Percentiles rank a stretch among this genome's conserved stretches.
These are phyloP conservation scores for Malassezia cuniculi DNA, from an alignment of 1,284 basidiomycete genomes.

Conservation along the genomic window DNA sequence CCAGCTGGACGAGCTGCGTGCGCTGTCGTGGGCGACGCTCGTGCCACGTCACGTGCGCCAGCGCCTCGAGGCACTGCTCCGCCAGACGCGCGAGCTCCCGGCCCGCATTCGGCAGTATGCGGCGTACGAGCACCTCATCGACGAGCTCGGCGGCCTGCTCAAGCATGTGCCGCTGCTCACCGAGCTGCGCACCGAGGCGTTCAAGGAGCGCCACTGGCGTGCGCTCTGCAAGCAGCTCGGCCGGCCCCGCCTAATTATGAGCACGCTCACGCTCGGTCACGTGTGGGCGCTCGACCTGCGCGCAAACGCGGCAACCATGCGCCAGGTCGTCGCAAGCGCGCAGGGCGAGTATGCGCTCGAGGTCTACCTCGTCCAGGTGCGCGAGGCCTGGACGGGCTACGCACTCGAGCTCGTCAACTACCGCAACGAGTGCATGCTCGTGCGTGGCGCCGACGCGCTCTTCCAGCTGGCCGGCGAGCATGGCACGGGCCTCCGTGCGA, in stretches of 20 bases:
- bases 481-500: slow-evolving; percentile 82
- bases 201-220: slow-evolving; percentile 97
- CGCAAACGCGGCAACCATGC: slow-evolving; percentile 77
- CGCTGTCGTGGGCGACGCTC: slow-evolving; percentile 72
- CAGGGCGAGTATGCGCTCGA: slow-evolving; percentile 64
- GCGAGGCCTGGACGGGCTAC: slow-evolving; percentile 92
- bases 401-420: slow-evolving; percentile 93
- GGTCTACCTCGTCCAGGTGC: slow-evolving; percentile 53
- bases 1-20: slow-evolving; percentile 76
- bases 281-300: slow-evolving; percentile 95
- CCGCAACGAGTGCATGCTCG: slow-evolving; percentile 93
- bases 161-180: slow-evolving; percentile 79
- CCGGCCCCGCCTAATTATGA: slow-evolving; percentile 46
- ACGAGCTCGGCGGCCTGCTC: slow-evolving; percentile 67
- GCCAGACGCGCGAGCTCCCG: slow-evolving; percentile 93
- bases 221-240: slow-evolving; percentile 84
- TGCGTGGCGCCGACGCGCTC: slow-evolving; percentile 83
- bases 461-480: slow-evolving; percentile 50
- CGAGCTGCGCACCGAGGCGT: slow-evolving; percentile 89
- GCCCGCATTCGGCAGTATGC: slow-evolving; percentile 97
- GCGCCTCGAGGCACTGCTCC: slow-evolving; percentile 74
- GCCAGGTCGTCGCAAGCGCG: slow-evolving; percentile 90
- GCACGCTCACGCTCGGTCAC: slow-evolving; percentile 81
- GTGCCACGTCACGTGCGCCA: slow-evolving; percentile 85
- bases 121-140: slow-evolving; percentile 95